A percentile compares a stretch with the other conserved stretches of the same genome.
Evolutionary conservation across 306 rosid genomes (phyloP).

Genomic region (Pyrus bretschneideri): DNA sequence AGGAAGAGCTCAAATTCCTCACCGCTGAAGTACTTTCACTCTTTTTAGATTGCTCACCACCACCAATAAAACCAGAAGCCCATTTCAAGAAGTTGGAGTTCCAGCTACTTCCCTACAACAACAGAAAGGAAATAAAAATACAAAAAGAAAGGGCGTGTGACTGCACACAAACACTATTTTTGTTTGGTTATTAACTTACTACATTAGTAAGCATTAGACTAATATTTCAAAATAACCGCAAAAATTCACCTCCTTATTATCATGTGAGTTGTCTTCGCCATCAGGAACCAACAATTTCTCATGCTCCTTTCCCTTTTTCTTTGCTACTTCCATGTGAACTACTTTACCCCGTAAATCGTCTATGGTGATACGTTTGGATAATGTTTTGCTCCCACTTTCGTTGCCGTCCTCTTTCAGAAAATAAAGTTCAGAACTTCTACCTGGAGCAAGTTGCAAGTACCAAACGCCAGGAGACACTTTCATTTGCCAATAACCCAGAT

Average conservation of each 20-base stretch:
- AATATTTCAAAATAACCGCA: background rate
- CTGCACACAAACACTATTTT: background rate
- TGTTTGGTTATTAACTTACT: background rate
- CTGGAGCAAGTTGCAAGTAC: conserved; percentile 96
- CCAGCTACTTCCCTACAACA: conserved; percentile 68
- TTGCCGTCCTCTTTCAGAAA: conserved; percentile 57
- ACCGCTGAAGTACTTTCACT: conserved; percentile 48
- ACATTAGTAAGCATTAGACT: background rate
- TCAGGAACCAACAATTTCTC: conserved; percentile 75
- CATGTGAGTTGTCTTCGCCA: conserved; percentile 34
- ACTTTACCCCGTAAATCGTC: conserved; percentile 89
- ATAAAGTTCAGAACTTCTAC: conserved; percentile 96
- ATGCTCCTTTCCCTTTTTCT: conserved; percentile 84
- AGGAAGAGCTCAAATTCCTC: conserved; percentile 21
- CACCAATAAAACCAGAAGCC: conserved; percentile 87
- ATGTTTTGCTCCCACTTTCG: conserved; percentile 44
- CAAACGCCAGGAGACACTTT: conserved; percentile 99
- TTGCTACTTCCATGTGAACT: conserved; percentile 82
- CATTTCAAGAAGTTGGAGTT: conserved; percentile 80
- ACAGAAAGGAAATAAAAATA: background rate
- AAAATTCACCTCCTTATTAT: conserved; percentile 53
- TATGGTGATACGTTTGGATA: conserved; percentile 72
- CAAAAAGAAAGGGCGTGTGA: background rate
- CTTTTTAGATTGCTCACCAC: conserved; percentile 50
- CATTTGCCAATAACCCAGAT: conserved; percentile 99